These are phyloP conservation scores for Sodiomyces alkalinus DNA, from an alignment of 2,329 filamentous ascomycete species.

Conservation along the genomic window DNA sequence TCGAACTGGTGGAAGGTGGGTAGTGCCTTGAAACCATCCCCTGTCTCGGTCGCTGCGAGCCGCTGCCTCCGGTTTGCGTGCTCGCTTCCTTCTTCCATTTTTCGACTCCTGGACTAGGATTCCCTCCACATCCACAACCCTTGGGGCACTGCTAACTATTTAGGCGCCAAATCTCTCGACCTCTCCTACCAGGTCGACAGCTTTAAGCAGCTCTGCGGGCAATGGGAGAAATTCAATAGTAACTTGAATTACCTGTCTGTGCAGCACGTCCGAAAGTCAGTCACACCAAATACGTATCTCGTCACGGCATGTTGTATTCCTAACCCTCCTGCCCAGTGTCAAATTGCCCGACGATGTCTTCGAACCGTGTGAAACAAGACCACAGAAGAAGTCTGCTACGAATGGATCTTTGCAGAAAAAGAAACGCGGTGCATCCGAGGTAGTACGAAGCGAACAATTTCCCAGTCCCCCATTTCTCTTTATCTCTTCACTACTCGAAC, in stretches of 20 bases:
- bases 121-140: not conserved
- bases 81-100: not conserved
- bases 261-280: slow-evolving; percentile 75
- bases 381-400: slow-evolving; percentile 32
- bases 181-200: slow-evolving; percentile 69
- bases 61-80: too few relatives aligned
- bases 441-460: too few relatives aligned
- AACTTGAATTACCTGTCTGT: slow-evolving; percentile 68
- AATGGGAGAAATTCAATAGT: slow-evolving; percentile 59
- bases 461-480: too few relatives aligned
- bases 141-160: slow-evolving; percentile 17
- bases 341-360: slow-evolving; percentile 87
- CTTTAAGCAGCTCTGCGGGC: slow-evolving; percentile 70
- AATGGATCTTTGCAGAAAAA: slow-evolving; percentile 25
- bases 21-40: slow-evolving; percentile 5
- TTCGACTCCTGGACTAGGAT: too few relatives aligned
- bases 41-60: not conserved
- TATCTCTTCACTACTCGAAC: too few relatives aligned
- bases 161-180: slow-evolving; percentile 57
- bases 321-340: too few relatives aligned
- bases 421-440: slow-evolving; percentile 34
- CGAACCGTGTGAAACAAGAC: slow-evolving; percentile 58
- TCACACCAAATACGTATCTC: slow-evolving; percentile 4
- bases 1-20: slow-evolving; percentile 64
- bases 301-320: not conserved